A percentile compares a stretch with the other conserved stretches of the same genome.
Evolutionary conservation across 2,329 filamentous ascomycete genomes (phyloP).

Genomic region (Dothideomycetes sp.): DNA sequence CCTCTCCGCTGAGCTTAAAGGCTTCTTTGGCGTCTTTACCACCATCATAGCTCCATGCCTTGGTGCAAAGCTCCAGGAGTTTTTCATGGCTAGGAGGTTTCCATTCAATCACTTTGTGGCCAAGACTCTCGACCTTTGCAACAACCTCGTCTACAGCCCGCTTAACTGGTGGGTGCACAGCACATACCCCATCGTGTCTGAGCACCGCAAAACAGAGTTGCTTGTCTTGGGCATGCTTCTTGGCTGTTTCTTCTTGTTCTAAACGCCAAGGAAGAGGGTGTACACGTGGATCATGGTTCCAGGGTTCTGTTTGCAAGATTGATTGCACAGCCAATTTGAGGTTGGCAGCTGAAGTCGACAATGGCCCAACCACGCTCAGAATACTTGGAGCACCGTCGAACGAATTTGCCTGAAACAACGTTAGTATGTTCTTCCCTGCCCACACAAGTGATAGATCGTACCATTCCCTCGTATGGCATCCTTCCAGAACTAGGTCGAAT

Average conservation of each 20-base stretch:
- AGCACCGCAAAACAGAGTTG: constrained; percentile 48
- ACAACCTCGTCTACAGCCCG: constrained; percentile 46
- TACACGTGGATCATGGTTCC: constrained; percentile 57
- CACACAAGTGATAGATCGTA: too few relatives aligned
- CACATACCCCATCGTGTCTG: constrained; percentile 41
- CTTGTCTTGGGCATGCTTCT: constrained; percentile 30
- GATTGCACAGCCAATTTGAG: constrained; percentile 48
- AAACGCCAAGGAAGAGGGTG: constrained; percentile 57
- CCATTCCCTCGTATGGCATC: constrained; percentile 47
- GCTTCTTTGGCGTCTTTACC: constrained; percentile 43
- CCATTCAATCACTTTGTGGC: constrained; percentile 54
- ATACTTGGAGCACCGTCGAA: constrained; percentile 57
- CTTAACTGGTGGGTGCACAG: constrained; percentile 48
- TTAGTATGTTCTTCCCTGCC: too few relatives aligned
- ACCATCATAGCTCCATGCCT: constrained; percentile 40
- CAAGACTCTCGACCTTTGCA: constrained; percentile 40
- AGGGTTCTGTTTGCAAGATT: constrained; percentile 51
- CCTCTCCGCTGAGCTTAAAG: constrained; percentile 48
- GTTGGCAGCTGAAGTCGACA: constrained; percentile 48
- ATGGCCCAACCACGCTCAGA: constrained; percentile 53
- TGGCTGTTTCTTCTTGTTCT: constrained; percentile 30
- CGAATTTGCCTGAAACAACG: too few relatives aligned
- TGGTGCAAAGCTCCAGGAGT: constrained; percentile 28
- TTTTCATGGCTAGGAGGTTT: constrained; percentile 39
- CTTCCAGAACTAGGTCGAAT: constrained; percentile 46